These are phyloP conservation scores for Iberis amara DNA, from an alignment of 441 rosid species.

Conservation along the genomic window DNA sequence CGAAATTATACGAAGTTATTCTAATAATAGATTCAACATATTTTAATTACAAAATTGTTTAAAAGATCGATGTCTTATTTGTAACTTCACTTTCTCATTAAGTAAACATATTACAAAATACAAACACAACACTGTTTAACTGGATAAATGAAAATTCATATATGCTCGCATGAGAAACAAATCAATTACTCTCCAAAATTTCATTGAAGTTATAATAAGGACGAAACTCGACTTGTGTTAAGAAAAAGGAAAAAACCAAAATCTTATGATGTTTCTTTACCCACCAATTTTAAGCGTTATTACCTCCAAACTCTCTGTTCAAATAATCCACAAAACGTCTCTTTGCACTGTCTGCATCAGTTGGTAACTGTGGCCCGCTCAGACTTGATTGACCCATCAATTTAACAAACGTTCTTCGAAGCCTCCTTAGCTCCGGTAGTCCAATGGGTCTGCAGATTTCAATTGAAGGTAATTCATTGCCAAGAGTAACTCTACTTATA, in stretches of 20 bases:
- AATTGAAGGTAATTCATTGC: constrained; percentile 54
- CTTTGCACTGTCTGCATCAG: constrained; percentile 83
- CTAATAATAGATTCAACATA: too few species aligned
- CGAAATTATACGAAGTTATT: too few species aligned
- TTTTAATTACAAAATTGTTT: too few species aligned
- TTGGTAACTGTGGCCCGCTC: constrained; percentile 76
- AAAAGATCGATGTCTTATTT: neutral
- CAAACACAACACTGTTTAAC: constrained; percentile 5
- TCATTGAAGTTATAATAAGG: neutral
- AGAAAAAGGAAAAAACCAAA: constrained; percentile 3
- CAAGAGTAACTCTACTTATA: constrained; percentile 50
- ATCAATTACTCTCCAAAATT: constrained; percentile 17
- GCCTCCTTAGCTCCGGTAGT: constrained; percentile 78
- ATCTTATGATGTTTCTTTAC: neutral
- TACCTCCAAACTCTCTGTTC: constrained; percentile 68
- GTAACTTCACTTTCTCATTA: constrained; percentile 6
- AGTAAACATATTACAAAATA: constrained; percentile 19
- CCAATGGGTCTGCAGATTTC: constrained; percentile 62
- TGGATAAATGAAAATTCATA: constrained; percentile 16
- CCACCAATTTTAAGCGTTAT: constrained; percentile 24
- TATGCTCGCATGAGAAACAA: constrained; percentile 22
- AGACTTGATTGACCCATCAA: constrained; percentile 84
- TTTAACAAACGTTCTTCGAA: constrained; percentile 72
- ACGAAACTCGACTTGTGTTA: neutral
- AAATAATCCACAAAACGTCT: constrained; percentile 89